Conservation (phyloP, 805 yeast species). For the Cyberlindnera mrakii region DNA sequence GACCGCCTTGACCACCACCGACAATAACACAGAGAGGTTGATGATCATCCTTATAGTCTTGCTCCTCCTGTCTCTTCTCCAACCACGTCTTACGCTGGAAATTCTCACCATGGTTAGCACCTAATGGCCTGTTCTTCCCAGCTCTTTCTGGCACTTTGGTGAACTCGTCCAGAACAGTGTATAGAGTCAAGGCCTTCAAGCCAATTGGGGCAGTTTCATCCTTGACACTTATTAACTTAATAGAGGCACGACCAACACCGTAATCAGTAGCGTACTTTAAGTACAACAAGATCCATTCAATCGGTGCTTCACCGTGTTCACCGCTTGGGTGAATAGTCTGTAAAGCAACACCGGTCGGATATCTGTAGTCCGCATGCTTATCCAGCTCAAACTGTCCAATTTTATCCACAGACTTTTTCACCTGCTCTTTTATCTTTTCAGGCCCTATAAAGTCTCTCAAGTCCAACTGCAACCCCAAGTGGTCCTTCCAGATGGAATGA, state of each 20-base stretch:
- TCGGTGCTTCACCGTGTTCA: slow-evolving; percentile 21
- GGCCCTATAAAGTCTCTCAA: slow-evolving; percentile 28
- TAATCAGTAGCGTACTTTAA: slow-evolving; percentile 26
- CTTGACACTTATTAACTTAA: slow-evolving; percentile 27
- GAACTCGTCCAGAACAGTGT: slow-evolving; percentile 30
- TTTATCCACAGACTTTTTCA: slow-evolving; percentile 13
- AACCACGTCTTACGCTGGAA: slow-evolving; percentile 32
- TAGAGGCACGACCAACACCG: slow-evolving; percentile 30
- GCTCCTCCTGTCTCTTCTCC: slow-evolving; percentile 28
- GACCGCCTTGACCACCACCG: slow-evolving; percentile 44
- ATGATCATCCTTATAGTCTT: slow-evolving; percentile 25
- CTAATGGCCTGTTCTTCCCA: slow-evolving; percentile 29
- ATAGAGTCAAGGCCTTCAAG: slow-evolving; percentile 29
- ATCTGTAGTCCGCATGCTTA: slow-evolving; percentile 24
- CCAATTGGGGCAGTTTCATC: slow-evolving; percentile 24
- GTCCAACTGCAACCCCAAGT: slow-evolving; percentile 28
- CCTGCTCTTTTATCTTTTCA: slow-evolving; percentile 20
- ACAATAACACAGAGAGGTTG: slow-evolving; percentile 39
- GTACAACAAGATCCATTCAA: slow-evolving; percentile 32
- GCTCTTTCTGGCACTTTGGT: slow-evolving; percentile 27
- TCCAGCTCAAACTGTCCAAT: slow-evolving; percentile 27
- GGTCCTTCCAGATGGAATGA: slow-evolving; percentile 34
- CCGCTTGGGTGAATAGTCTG: slow-evolving; percentile 25
- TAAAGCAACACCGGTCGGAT: slow-evolving; percentile 26
- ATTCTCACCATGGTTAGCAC: slow-evolving; percentile 36